Evolutionary conservation across 306 rosid species (phyloP).

Genomic region (Castanospermum australe): DNA sequence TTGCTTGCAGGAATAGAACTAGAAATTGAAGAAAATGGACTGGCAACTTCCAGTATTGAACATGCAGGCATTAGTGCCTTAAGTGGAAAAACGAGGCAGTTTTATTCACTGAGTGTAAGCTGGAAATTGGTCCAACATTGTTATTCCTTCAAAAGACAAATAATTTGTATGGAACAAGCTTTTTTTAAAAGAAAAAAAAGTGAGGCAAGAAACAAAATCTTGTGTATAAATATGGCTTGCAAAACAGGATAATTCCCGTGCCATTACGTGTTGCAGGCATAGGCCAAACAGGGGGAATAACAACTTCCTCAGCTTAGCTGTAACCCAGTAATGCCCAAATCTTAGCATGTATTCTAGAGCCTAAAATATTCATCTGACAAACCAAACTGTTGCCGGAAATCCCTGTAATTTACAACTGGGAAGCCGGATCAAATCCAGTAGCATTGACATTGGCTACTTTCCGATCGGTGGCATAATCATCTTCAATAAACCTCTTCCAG

Average conservation of each 20-base stretch:
- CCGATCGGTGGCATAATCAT: slow-evolving; percentile 16
- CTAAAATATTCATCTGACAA: neutral
- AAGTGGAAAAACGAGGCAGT: neutral
- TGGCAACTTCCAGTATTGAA: neutral
- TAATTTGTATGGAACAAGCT: neutral
- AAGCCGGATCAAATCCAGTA: slow-evolving; percentile 48
- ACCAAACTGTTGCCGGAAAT: neutral
- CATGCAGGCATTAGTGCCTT: neutral
- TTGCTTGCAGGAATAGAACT: neutral
- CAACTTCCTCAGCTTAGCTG: neutral
- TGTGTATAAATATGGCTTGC: neutral
- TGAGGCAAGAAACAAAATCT: neutral
- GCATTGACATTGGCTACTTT: neutral
- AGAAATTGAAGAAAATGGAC: neutral
- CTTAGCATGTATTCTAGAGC: neutral
- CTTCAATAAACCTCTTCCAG: slow-evolving; percentile 79
- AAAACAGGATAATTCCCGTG: neutral
- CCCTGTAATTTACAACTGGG: slow-evolving; percentile 39
- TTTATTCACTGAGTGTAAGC: neutral
- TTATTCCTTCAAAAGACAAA: neutral
- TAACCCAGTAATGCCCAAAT: neutral
- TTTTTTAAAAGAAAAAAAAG: neutral
- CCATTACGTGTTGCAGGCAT: neutral
- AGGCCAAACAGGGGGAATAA: neutral
- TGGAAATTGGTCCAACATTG: slow-evolving; percentile 26